phyloP scores from a whole-genome alignment of 2,329 filamentous ascomycete genomes.

The Aurifilum marmelostoma region DNA sequence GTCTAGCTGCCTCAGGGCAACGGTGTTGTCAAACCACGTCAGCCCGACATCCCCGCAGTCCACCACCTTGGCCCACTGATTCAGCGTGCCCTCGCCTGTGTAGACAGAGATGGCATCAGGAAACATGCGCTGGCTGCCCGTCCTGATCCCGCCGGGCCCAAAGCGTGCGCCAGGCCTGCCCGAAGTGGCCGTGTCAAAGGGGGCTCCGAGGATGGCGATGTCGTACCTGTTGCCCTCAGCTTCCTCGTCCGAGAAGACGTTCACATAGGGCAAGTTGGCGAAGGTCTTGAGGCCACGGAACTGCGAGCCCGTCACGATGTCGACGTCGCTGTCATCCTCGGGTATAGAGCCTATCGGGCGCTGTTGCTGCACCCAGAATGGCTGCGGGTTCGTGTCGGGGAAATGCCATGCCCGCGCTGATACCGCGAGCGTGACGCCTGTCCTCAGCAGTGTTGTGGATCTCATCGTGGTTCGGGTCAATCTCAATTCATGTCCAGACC shows the following conservation, averaged over 20 bases:
- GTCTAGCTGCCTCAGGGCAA: constrained; percentile 75
- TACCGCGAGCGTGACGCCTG: constrained; percentile 4
- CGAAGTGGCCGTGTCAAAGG: constrained; percentile 47
- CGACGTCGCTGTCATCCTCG: constrained; percentile 38
- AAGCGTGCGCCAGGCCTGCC: constrained; percentile 26
- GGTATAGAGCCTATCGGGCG: constrained; percentile 12
- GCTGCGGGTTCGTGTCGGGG: constrained; percentile 9
- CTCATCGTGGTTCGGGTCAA: constrained; percentile 14
- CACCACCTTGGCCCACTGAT: constrained; percentile 49
- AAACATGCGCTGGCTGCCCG: constrained; percentile 28
- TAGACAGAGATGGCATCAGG: constrained; percentile 18
- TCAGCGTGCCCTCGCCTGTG: constrained; percentile 23
- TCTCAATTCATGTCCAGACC: background rate
- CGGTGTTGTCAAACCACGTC: constrained; percentile 75
- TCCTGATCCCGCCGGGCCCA: constrained; percentile 27
- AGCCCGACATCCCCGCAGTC: constrained; percentile 82
- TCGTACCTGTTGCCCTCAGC: constrained; percentile 53
- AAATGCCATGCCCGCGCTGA: constrained; percentile 22
- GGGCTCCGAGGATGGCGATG: constrained; percentile 57
- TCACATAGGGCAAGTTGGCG: constrained; percentile 62
- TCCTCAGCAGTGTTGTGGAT: background rate
- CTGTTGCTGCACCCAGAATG: constrained; percentile 8
- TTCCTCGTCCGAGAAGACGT: constrained; percentile 60
- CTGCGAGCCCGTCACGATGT: constrained; percentile 47
- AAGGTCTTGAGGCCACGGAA: constrained; percentile 65